These are phyloP conservation scores for Sphenostylis stenocarpa DNA, from an alignment of 306 rosid species.

Conservation along the genomic window DNA sequence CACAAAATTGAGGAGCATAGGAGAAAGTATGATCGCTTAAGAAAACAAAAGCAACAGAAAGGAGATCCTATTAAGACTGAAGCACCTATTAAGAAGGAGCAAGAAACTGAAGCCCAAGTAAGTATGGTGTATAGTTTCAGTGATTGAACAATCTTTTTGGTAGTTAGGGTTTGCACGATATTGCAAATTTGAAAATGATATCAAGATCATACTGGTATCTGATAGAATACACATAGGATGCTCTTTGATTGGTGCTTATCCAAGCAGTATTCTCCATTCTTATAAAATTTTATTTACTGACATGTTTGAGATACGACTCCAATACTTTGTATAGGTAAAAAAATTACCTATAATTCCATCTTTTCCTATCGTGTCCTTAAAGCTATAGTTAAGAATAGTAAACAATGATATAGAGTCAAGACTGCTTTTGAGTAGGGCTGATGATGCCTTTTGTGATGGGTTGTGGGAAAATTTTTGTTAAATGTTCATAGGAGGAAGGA, in stretches of 20 bases:
- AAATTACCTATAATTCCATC: not conserved
- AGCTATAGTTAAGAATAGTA: not conserved
- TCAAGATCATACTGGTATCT: not conserved
- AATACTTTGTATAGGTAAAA: not conserved
- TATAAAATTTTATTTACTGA: not conserved
- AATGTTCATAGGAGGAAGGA: no score
- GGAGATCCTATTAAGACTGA: slow-evolving; percentile 32
- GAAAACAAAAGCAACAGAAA: slow-evolving; percentile 59
- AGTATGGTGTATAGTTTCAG: slow-evolving; percentile 29
- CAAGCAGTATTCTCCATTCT: not conserved
- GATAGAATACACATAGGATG: not conserved
- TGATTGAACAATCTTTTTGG: not conserved
- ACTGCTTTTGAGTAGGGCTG: not conserved
- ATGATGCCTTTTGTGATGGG: no score
- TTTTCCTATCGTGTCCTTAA: not conserved
- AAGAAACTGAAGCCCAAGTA: slow-evolving; percentile 54
- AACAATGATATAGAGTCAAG: not conserved
- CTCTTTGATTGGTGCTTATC: not conserved
- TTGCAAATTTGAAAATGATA: not conserved
- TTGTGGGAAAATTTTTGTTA: not conserved
- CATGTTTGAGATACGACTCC: not conserved
- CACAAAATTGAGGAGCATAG: slow-evolving; percentile 74
- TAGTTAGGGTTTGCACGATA: not conserved
- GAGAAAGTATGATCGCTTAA: slow-evolving; percentile 61
- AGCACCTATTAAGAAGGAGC: slow-evolving; percentile 47